Evolutionary conservation across 2,329 filamentous ascomycete species (phyloP).

Genomic region (Stenocarpella maydis): DNA sequence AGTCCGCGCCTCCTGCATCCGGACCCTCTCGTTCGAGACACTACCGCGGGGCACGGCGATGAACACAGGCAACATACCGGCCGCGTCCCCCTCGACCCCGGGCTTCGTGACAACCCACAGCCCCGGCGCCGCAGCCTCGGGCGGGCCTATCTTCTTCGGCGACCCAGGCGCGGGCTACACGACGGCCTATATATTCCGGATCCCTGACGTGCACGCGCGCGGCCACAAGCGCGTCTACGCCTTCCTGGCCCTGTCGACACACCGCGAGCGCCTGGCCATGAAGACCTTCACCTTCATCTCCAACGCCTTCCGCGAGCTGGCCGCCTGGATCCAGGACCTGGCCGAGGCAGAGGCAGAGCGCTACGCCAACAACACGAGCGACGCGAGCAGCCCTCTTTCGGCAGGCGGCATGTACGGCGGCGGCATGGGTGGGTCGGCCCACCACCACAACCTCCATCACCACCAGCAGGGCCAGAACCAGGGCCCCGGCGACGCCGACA

Average conservation of each 20-base stretch:
- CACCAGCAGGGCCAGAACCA: conserved; percentile 39
- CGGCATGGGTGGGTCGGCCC: conserved; percentile 38
- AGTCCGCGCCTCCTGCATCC: conserved; percentile 70
- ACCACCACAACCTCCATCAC: no score
- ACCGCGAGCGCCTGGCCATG: conserved; percentile 71
- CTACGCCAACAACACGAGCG: conserved; percentile 50
- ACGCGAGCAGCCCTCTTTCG: conserved; percentile 45
- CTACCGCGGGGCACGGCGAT: conserved; percentile 62
- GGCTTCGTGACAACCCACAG: conserved; percentile 63
- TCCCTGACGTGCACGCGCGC: conserved; percentile 72
- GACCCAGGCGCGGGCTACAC: conserved; percentile 72
- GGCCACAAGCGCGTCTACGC: conserved; percentile 76
- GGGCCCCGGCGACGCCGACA: conserved; percentile 7
- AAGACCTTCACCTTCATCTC: conserved; percentile 71
- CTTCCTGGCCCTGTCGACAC: conserved; percentile 70
- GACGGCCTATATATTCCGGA: conserved; percentile 75
- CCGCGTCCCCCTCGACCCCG: conserved; percentile 46
- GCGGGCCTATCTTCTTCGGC: conserved; percentile 74
- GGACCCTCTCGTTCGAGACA: conserved; percentile 72
- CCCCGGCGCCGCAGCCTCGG: conserved; percentile 63
- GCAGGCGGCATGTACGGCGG: conserved; percentile 51
- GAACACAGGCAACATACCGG: conserved; percentile 46
- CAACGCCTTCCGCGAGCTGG: conserved; percentile 69
- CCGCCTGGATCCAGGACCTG: conserved; percentile 70
- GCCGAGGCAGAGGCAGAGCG: conserved; percentile 70